Percentiles rank a stretch among this genome's conserved stretches.
Evolutionary conservation across 257 asterid genomes (phyloP).

Genomic region (Mentha longifolia): DNA sequence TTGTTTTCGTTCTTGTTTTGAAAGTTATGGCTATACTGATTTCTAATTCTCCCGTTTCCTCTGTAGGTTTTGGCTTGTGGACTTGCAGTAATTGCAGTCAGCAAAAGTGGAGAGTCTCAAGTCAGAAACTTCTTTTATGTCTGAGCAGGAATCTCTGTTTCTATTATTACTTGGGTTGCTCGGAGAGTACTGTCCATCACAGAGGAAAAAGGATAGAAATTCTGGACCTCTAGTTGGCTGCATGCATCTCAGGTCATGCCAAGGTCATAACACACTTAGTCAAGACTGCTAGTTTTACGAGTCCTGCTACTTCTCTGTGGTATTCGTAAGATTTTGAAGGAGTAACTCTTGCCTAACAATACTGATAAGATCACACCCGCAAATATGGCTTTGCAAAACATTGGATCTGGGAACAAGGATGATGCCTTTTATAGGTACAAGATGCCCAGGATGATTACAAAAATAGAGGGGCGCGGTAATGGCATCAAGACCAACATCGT

Average conservation of each 20-base stretch:
- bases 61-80: constrained; percentile 40
- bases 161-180: constrained; percentile 68
- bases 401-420: constrained; percentile 89
- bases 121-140: constrained; percentile 74
- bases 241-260: constrained; percentile 53
- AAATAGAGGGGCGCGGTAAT: constrained; percentile 88
- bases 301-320: constrained; percentile 34
- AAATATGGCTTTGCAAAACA: constrained; percentile 79
- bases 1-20: too few relatives aligned
- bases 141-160: constrained; percentile 65
- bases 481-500: constrained; percentile 88
- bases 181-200: constrained; percentile 68
- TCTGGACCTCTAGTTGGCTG: constrained; percentile 50
- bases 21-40: not conserved
- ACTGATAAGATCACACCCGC: constrained; percentile 31
- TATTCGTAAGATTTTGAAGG: constrained; percentile 32
- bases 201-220: constrained; percentile 57
- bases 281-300: constrained; percentile 50
- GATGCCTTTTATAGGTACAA: constrained; percentile 90
- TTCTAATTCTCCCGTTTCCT: not conserved
- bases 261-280: constrained; percentile 36
- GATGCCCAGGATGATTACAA: constrained; percentile 85
- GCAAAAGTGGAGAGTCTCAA: constrained; percentile 64
- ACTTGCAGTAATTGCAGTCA: constrained; percentile 47
- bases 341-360: constrained; percentile 18